Evolutionary conservation across 106 monocot species (phyloP), one percentile per base, ranked within the genome.

Genomic region (Ottelia alismoides): DNA sequence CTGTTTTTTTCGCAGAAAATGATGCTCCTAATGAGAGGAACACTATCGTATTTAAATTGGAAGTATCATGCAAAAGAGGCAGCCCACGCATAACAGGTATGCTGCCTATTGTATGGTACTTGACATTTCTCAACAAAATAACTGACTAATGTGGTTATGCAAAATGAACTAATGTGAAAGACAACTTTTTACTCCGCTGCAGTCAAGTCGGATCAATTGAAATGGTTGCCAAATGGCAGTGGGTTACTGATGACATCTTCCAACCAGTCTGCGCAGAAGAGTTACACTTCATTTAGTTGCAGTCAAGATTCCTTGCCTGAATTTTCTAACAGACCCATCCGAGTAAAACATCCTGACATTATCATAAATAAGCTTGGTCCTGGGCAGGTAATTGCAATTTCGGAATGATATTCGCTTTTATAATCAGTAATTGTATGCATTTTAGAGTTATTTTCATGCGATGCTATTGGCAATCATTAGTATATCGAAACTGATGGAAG

Each of bases 151-250:
- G n/a, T n/a, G n/a, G n/a, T n/a, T n/a, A n/a, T n/a, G n/a, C n/a
- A n/a, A n/a, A n/a, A n/a, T n/a, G n/a, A n/a, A n/a, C n/a, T n/a
- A n/a, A n/a, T n/a, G n/a, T n/a, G n/a, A n/a, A n/a, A n/a, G n/a
- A n/a, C n/a, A n/a, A n/a, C n/a, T 53, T 58, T 53, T 28, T 11
- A 28, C 57, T 11, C 26, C 16, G 16, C 3, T 70, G 27, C 77
- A 99, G 90, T 99, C 51, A 83, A 77, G 52, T 90, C 90, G n/a
- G 70, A 73, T 69, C 63, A 86, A 56, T 32, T 99, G 47, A 64
- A 86, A 48, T 99, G 98, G 98, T 64, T 91, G 60, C 98, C 90
- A 58, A 80, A 86, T 65, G 90, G 98, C 28, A 99, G 98, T 68
- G 76, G 81, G 61, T 64, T 89, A 23, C 58, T 56, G 19, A 70